A percentile compares a stretch with the other conserved stretches of the same genome.
Evolutionary conservation across 2,329 filamentous ascomycete genomes (phyloP).

Genomic region (Calycina herbarum): DNA sequence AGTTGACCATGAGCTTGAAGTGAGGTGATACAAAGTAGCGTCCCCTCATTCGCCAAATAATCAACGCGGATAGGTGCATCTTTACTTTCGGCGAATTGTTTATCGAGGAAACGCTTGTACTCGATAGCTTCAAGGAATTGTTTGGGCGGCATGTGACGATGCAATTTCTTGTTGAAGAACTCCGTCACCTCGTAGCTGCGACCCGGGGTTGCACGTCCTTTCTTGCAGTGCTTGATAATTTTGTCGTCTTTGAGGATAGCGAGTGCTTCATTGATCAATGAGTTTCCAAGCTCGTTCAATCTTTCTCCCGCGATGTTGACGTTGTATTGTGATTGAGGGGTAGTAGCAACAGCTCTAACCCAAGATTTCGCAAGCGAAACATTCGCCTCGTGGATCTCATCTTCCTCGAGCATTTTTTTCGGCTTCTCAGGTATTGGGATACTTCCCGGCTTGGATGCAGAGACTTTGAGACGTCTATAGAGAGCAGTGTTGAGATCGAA

Average conservation of each 20-base stretch:
- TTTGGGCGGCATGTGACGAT: slow-evolving; percentile 53
- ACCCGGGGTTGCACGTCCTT: slow-evolving; percentile 57
- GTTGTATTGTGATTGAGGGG: slow-evolving; percentile 50
- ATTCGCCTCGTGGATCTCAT: slow-evolving; percentile 32
- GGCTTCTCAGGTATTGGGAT: slow-evolving; percentile 30
- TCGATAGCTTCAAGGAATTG: slow-evolving; percentile 58
- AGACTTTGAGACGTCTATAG: slow-evolving; percentile 28
- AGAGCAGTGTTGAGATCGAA: slow-evolving; percentile 53
- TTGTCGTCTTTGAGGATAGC: slow-evolving; percentile 29
- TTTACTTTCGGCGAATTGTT: slow-evolving; percentile 40
- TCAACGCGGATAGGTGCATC: slow-evolving; percentile 45
- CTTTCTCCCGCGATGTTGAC: slow-evolving; percentile 50
- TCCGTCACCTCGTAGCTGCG: slow-evolving; percentile 63
- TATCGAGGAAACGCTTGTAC: slow-evolving; percentile 62
- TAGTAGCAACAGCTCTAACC: slow-evolving; percentile 59
- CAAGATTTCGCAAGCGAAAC: slow-evolving; percentile 55
- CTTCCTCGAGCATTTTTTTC: slow-evolving; percentile 1
- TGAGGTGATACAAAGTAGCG: slow-evolving; percentile 66
- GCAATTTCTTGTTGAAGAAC: slow-evolving; percentile 55
- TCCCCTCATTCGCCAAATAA: slow-evolving; percentile 60
- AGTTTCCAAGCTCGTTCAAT: slow-evolving; percentile 38
- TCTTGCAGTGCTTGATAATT: slow-evolving; percentile 57
- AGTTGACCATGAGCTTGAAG: slow-evolving; percentile 61
- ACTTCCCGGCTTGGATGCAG: slow-evolving; percentile 49
- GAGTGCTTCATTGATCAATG: slow-evolving; percentile 27